Percentiles rank a stretch among this genome's conserved stretches.
These are phyloP conservation scores for Panellus pusillus DNA, from an alignment of 768 basidiomycete species.

Conservation along the genomic window DNA sequence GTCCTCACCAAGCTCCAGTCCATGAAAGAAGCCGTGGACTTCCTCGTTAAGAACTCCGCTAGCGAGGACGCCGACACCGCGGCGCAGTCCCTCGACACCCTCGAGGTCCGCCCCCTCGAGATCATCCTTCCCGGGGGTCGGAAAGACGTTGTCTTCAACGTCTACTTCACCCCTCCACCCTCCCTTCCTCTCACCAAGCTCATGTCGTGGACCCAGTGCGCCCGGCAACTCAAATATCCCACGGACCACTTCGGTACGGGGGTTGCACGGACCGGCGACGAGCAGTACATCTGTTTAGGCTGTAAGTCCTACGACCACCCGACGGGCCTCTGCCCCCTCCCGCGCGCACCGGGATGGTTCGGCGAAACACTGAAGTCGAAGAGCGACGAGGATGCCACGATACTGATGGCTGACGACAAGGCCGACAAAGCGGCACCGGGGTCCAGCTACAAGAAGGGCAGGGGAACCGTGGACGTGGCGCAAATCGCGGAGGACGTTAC, in stretches of 20 bases:
- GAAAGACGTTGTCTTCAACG: neutral
- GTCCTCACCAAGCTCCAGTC: constrained; percentile 1
- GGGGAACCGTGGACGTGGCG: no score
- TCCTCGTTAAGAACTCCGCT: neutral
- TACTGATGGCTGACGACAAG: neutral
- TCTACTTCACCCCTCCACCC: neutral
- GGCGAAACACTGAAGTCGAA: neutral
- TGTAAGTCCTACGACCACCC: constrained; percentile 9
- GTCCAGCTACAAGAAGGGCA: no score
- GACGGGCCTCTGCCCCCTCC: constrained; percentile 1
- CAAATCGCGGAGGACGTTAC: no score
- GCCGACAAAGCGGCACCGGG: neutral
- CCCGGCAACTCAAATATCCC: neutral
- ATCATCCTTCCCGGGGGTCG: neutral
- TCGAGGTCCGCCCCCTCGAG: neutral
- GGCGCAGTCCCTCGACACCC: neutral
- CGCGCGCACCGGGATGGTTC: constrained; percentile 4
- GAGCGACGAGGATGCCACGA: no score
- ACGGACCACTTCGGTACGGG: neutral
- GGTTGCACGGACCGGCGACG: neutral
- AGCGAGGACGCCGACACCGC: neutral
- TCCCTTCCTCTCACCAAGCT: neutral
- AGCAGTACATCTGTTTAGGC: constrained; percentile 1
- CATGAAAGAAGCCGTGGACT: neutral
- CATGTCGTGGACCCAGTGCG: neutral